These are phyloP conservation scores for Zymoseptoria tritici DNA, from an alignment of 2,329 filamentous ascomycete species.

Conservation along the genomic window DNA sequence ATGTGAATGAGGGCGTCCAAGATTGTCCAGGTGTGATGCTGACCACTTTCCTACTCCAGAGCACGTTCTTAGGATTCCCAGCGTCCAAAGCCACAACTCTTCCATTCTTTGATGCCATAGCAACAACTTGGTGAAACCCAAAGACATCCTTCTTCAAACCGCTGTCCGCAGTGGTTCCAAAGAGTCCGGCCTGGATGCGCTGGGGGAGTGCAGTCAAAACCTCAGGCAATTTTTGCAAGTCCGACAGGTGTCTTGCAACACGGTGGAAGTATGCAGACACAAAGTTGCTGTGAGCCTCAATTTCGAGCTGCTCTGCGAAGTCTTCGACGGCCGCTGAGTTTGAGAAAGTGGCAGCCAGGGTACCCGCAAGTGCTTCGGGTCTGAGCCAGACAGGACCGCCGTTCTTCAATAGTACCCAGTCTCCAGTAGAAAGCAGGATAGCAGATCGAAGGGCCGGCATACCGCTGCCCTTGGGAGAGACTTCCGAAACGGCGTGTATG, in stretches of 20 bases:
- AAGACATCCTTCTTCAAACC: constrained; percentile 64
- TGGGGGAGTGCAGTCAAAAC: constrained; percentile 64
- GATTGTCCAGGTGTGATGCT: constrained; percentile 48
- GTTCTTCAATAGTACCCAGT: constrained; percentile 80
- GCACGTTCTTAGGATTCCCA: constrained; percentile 62
- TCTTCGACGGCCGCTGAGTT: constrained; percentile 58
- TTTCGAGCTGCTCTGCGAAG: constrained; percentile 71
- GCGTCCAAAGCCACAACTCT: constrained; percentile 74
- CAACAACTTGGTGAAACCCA: constrained; percentile 77
- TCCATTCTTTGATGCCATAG: constrained; percentile 72
- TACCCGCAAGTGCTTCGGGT: constrained; percentile 72
- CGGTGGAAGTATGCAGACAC: constrained; percentile 81
- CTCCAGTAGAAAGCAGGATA: constrained; percentile 54
- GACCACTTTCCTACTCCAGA: constrained; percentile 66
- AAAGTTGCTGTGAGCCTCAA: constrained; percentile 77
- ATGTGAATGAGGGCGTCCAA: constrained; percentile 40
- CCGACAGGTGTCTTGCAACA: constrained; percentile 69
- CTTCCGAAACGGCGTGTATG: constrained; percentile 69
- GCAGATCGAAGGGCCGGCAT: constrained; percentile 74
- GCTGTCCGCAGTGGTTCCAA: constrained; percentile 32
- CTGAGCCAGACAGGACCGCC: constrained; percentile 74
- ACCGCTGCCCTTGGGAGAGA: constrained; percentile 61
- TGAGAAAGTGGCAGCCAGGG: constrained; percentile 72
- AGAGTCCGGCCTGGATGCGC: constrained; percentile 52
- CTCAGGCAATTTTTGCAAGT: constrained; percentile 67